Conservation (phyloP, 805 yeast species). For the Kodamaea hsintzibuensis region DNA sequence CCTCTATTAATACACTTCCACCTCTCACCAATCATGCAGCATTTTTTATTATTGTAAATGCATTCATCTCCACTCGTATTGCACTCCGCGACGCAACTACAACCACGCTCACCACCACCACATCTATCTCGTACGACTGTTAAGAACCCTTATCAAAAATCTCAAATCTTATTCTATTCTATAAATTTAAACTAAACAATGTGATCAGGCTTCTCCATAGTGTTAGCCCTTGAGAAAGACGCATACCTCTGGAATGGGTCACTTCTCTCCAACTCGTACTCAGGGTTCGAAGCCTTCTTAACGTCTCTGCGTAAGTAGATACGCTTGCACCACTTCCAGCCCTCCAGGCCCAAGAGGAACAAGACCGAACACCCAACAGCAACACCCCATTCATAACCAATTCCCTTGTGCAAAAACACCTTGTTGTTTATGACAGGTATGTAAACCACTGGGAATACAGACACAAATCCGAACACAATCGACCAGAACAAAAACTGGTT, state of each 20-base stretch:
- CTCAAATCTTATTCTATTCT: background rate
- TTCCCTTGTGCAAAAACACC: constrained; percentile 72
- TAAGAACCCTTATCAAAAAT: background rate
- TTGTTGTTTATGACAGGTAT: constrained; percentile 82
- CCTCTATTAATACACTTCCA: too few relatives aligned
- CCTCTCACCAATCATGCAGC: too few relatives aligned
- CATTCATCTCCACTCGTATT: too few relatives aligned
- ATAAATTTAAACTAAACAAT: constrained; percentile 8
- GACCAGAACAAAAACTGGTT: constrained; percentile 85
- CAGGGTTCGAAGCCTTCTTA: constrained; percentile 50
- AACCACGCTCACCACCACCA: background rate
- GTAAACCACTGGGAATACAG: constrained; percentile 80
- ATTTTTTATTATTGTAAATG: too few relatives aligned
- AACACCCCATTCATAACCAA: constrained; percentile 81
- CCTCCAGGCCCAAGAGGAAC: constrained; percentile 63
- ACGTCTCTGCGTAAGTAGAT: constrained; percentile 42
- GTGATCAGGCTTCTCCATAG: constrained; percentile 27
- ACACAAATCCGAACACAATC: constrained; percentile 62
- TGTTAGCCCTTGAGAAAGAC: constrained; percentile 55
- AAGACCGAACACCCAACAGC: constrained; percentile 58
- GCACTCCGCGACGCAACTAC: too few relatives aligned
- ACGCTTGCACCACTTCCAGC: constrained; percentile 69
- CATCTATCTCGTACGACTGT: background rate
- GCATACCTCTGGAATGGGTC: constrained; percentile 66
- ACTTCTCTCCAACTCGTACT: constrained; percentile 59